These are phyloP conservation scores for Neurospora sublineolata DNA, from an alignment of 495 filamentous ascomycete species.

Conservation along the genomic window DNA sequence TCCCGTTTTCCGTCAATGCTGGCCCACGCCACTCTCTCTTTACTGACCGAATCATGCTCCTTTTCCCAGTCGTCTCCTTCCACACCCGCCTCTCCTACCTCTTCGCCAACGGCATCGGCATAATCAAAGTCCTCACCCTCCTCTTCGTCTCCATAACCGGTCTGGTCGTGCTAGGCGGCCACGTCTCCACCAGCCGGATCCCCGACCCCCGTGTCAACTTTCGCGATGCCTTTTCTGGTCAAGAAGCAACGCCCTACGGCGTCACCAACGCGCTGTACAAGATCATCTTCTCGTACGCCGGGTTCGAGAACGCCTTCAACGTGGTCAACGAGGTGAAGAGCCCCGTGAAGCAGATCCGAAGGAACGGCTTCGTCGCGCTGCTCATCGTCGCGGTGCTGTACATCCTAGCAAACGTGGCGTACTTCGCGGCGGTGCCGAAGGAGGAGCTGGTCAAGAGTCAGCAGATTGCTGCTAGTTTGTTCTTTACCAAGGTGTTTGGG, in stretches of 20 bases:
- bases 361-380: constrained; percentile 34
- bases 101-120: constrained; percentile 43
- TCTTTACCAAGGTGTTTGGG: constrained; percentile 52
- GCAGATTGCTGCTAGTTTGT: constrained; percentile 44
- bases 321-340: constrained; percentile 59
- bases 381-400: constrained; percentile 42
- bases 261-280: constrained; percentile 49
- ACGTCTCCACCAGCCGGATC: constrained; percentile 31
- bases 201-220: constrained; percentile 47
- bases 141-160: constrained; percentile 49
- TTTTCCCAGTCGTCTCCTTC: constrained; percentile 35
- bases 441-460: constrained; percentile 40
- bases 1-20: neutral
- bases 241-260: constrained; percentile 32
- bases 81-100: constrained; percentile 44
- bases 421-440: constrained; percentile 47
- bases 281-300: constrained; percentile 52
- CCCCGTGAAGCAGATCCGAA: constrained; percentile 44
- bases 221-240: constrained; percentile 43
- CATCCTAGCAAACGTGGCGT: constrained; percentile 51
- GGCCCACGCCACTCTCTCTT: neutral
- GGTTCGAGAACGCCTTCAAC: constrained; percentile 52
- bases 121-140: constrained; percentile 46
- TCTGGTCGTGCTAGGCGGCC: constrained; percentile 48
- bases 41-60: neutral